Conservation (phyloP, 1,284 basidiomycete genomes). For the Malassezia furfur region DNA sequence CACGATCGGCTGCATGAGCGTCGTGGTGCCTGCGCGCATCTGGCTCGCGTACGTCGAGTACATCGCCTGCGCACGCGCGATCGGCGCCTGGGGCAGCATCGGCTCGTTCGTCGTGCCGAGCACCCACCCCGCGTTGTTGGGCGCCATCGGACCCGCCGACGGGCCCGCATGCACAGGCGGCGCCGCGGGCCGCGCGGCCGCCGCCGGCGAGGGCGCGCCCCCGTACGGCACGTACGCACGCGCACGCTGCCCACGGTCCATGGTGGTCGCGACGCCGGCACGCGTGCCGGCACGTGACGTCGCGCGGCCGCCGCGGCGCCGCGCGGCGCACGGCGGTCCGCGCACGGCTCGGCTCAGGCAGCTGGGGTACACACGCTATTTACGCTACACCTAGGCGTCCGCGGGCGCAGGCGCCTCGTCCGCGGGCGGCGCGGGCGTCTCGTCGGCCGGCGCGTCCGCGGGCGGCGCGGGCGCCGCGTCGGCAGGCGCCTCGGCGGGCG, state of each 20-base stretch:
- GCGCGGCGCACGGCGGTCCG: no score
- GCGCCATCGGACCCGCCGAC: neutral
- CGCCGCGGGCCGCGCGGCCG: neutral
- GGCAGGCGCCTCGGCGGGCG: neutral
- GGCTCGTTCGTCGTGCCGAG: slow-evolving; percentile 15
- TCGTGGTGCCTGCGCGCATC: slow-evolving; percentile 79
- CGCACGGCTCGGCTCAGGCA: no score
- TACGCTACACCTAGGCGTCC: neutral
- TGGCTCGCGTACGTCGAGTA: slow-evolving; percentile 79
- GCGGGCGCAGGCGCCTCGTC: neutral
- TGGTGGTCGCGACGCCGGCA: neutral
- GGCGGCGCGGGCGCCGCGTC: neutral
- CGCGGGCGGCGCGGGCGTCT: neutral
- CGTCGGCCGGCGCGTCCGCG: neutral
- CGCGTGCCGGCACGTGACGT: neutral
- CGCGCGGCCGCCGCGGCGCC: neutral
- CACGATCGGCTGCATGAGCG: slow-evolving; percentile 78
- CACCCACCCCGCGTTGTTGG: slow-evolving; percentile 5
- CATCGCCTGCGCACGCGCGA: slow-evolving; percentile 57
- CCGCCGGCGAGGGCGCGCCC: neutral
- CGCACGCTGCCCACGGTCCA: slow-evolving; percentile 1
- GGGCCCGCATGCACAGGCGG: neutral
- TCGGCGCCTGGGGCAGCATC: slow-evolving; percentile 22
- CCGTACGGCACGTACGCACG: neutral
- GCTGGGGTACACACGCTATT: no score